A percentile compares a stretch with the other conserved stretches of the same genome.
Evolutionary conservation across 768 basidiomycete species (phyloP).

Genomic region (Phlegmacium glaucopus): DNA sequence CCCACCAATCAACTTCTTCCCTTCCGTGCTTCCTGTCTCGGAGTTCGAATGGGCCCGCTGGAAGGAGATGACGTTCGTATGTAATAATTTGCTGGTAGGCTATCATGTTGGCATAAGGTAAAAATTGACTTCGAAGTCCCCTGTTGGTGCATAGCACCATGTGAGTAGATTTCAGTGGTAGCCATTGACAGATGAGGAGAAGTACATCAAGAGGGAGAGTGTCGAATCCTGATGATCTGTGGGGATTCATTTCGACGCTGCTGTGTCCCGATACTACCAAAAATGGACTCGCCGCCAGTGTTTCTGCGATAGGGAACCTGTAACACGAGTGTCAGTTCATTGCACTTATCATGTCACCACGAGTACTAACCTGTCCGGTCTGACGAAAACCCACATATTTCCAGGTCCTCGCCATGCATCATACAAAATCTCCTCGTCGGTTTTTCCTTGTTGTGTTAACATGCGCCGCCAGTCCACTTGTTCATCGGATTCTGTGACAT

Average conservation of each 20-base stretch:
- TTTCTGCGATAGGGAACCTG: not conserved
- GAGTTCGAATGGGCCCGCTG: not conserved
- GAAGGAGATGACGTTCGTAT: not conserved
- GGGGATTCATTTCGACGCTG: too few species aligned
- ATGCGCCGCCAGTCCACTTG: not conserved
- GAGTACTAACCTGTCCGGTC: too few species aligned
- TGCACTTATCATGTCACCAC: too few species aligned
- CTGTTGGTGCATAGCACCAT: not conserved
- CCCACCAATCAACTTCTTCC: not conserved
- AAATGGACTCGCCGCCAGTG: not conserved
- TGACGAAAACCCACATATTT: too few species aligned
- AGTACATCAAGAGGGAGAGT: too few species aligned
- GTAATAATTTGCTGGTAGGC: not conserved
- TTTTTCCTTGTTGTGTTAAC: too few species aligned
- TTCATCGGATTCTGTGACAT: not conserved
- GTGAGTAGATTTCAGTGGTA: not conserved
- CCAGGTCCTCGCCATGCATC: too few species aligned
- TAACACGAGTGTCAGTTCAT: not conserved
- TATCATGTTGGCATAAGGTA: not conserved
- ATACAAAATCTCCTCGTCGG: too few species aligned
- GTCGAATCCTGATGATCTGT: too few species aligned
- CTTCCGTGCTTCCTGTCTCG: not conserved
- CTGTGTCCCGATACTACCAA: too few species aligned
- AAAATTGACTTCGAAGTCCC: not conserved
- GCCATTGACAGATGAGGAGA: not conserved